phyloP scores from a whole-genome alignment of 164 flowering plant species.

The Liriodendron chinense region DNA sequence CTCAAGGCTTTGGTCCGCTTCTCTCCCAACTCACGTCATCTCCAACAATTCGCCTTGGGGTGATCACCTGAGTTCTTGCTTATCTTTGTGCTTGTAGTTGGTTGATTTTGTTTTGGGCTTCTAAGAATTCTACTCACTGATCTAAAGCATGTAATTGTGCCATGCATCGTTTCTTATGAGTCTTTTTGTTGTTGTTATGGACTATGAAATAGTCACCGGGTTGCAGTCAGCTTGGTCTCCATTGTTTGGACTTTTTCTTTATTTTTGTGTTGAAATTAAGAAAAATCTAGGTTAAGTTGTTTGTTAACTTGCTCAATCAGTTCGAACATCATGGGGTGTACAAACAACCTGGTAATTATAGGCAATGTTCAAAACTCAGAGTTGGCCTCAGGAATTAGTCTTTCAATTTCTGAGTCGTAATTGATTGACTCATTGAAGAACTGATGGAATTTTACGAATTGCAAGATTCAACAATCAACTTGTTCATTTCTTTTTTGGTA shows the following conservation, averaged over 20 bases:
- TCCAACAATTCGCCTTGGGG: constrained; percentile 81
- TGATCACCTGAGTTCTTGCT: constrained; percentile 25
- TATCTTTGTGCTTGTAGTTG: not conserved
- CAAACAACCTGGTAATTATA: no score
- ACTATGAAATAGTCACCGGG: not conserved
- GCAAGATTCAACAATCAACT: no score
- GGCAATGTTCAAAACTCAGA: no score
- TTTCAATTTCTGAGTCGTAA: no score
- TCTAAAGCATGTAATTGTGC: not conserved
- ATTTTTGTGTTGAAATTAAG: not conserved
- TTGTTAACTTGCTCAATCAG: no score
- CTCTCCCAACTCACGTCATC: constrained; percentile 76
- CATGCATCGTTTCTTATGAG: not conserved
- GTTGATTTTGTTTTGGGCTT: not conserved
- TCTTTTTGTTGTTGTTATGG: not conserved
- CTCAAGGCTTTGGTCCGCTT: constrained; percentile 86
- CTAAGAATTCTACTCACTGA: not conserved
- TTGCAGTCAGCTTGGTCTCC: not conserved
- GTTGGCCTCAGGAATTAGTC: no score
- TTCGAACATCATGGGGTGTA: no score
- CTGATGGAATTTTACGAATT: no score
- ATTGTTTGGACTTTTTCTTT: no score
- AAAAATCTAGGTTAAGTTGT: no score
- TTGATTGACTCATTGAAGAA: no score
- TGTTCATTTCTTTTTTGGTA: no score